Conservation (phyloP, 345 rosid genomes). For the Iberis pinnata region DNA sequence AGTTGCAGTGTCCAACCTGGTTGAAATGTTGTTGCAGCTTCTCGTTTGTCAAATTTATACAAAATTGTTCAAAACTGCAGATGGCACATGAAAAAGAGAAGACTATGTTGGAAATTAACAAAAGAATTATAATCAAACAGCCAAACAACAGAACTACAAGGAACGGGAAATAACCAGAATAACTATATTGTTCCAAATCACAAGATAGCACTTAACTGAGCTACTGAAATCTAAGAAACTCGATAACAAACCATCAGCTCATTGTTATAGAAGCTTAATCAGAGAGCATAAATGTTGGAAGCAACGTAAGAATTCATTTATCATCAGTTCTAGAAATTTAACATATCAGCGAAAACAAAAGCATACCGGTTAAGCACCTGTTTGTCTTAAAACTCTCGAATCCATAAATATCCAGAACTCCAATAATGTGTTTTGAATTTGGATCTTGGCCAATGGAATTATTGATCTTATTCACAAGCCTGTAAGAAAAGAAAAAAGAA, state of each 20-base stretch:
- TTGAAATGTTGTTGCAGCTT: slow-evolving; percentile 98
- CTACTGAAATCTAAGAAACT: slow-evolving; percentile 17
- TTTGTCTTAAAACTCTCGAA: slow-evolving; percentile 99
- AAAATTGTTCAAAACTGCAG: slow-evolving; percentile 95
- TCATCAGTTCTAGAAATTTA: slow-evolving; percentile 13
- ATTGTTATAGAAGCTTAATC: slow-evolving; percentile 13
- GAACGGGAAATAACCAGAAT: slow-evolving; percentile 14
- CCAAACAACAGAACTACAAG: slow-evolving; percentile 17
- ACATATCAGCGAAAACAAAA: slow-evolving; percentile 38
- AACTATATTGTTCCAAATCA: slow-evolving; percentile 16
- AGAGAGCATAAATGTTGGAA: slow-evolving; percentile 11
- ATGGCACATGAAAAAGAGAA: slow-evolving; percentile 7
- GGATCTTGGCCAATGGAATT: slow-evolving; percentile 88
- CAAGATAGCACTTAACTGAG: slow-evolving; percentile 14
- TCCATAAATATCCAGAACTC: slow-evolving; percentile 98
- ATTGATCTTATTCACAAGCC: slow-evolving; percentile 92
- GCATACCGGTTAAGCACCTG: slow-evolving; percentile 92
- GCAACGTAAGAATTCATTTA: not conserved
- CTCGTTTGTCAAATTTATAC: slow-evolving; percentile 98
- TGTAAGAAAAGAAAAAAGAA: slow-evolving; percentile 27
- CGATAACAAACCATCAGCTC: slow-evolving; percentile 11
- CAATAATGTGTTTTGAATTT: slow-evolving; percentile 67
- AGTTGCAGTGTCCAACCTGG: slow-evolving; percentile 53
- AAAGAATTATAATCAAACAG: slow-evolving; percentile 14
- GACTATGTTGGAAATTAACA: slow-evolving; percentile 1